phyloP scores from a whole-genome alignment of 2,329 filamentous ascomycete species.

The Colletotrichum plurivorum region DNA sequence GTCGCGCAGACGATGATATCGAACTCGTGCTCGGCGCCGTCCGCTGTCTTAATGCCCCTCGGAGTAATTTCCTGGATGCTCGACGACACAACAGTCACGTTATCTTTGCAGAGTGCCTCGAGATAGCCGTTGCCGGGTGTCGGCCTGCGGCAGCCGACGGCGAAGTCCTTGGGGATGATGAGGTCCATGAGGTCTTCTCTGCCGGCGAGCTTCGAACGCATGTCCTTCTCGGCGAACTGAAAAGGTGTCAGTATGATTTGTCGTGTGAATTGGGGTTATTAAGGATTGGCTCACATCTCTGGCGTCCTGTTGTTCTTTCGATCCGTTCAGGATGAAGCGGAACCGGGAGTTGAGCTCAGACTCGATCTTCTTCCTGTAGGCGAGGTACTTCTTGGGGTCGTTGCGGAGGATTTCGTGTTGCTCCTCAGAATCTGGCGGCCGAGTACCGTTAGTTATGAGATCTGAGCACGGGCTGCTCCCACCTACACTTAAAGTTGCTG shows the following conservation, averaged over 20 bases:
- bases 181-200: slow-evolving; percentile 59
- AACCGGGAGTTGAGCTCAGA: slow-evolving; percentile 66
- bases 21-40: slow-evolving; percentile 47
- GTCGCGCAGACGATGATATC: slow-evolving; percentile 54
- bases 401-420: slow-evolving; percentile 63
- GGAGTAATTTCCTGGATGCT: slow-evolving; percentile 46
- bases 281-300: slow-evolving; percentile 28
- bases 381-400: slow-evolving; percentile 66
- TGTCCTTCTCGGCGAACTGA: slow-evolving; percentile 47
- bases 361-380: slow-evolving; percentile 64
- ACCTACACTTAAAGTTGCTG: slow-evolving; percentile 60
- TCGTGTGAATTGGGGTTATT: no score
- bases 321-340: slow-evolving; percentile 66
- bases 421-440: slow-evolving; percentile 50
- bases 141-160: slow-evolving; percentile 40
- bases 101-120: slow-evolving; percentile 46
- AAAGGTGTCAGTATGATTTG: not conserved
- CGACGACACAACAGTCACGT: slow-evolving; percentile 44
- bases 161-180: slow-evolving; percentile 55
- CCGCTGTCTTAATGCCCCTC: slow-evolving; percentile 46
- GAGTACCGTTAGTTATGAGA: not conserved
- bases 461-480: not conserved
- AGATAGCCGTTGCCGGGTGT: slow-evolving; percentile 49
- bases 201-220: slow-evolving; percentile 56
- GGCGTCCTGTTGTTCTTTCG: slow-evolving; percentile 57